phyloP scores from a whole-genome alignment of 139 green algal genomes.

The Ostreobium quekettii region DNA sequence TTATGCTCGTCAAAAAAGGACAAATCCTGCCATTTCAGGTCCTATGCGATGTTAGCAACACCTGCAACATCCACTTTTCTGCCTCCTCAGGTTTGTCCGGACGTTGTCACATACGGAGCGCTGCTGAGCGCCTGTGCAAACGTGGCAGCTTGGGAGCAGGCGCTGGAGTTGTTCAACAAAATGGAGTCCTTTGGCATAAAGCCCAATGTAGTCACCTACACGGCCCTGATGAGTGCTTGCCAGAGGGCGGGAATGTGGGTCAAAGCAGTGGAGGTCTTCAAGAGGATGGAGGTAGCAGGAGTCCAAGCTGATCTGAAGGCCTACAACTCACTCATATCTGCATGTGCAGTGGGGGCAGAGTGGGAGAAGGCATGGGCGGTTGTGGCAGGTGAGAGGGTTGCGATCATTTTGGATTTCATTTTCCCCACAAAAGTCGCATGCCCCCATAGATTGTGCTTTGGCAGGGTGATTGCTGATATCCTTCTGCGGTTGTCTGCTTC shows the following conservation, averaged over 20 bases:
- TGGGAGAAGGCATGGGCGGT: conserved; percentile 49
- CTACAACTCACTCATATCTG: conserved; percentile 82
- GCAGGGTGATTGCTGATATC: too few species aligned
- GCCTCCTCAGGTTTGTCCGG: not conserved
- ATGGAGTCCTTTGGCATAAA: not conserved
- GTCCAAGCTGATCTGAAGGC: conserved; percentile 71
- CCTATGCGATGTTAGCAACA: too few species aligned
- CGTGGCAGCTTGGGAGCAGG: not conserved
- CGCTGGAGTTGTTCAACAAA: not conserved
- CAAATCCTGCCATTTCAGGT: too few species aligned
- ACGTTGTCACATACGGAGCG: conserved; percentile 9
- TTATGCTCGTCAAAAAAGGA: too few species aligned
- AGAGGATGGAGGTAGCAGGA: conserved; percentile 30
- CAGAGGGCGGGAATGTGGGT: conserved; percentile 63
- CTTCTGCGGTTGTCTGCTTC: too few species aligned
- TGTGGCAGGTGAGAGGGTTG: too few species aligned
- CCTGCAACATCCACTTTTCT: too few species aligned
- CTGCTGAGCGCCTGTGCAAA: conserved; percentile 2
- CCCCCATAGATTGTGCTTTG: too few species aligned
- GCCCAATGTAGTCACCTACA: conserved; percentile 76
- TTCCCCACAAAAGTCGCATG: too few species aligned
- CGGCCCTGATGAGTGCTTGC: conserved; percentile 81
- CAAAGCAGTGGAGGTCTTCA: conserved; percentile 21
- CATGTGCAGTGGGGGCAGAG: conserved; percentile 66
- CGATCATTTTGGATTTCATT: too few species aligned